phyloP scores from a whole-genome alignment of 768 basidiomycete genomes.

The Mycena polygramma region DNA sequence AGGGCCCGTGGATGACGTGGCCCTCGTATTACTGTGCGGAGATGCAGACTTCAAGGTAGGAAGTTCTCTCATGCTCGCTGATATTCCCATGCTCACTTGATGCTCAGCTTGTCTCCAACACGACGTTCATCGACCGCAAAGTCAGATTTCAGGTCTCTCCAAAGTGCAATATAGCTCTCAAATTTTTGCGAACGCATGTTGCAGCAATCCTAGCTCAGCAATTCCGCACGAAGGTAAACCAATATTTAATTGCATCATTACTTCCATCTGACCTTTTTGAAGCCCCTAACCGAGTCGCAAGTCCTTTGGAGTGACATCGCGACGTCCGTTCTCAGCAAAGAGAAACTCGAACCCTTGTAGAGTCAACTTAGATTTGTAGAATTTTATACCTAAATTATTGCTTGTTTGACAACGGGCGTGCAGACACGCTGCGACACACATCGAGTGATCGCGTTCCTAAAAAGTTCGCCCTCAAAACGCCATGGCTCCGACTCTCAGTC shows the following conservation, averaged over 20 bases:
- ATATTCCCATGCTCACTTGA: constrained; percentile 4
- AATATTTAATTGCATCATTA: background rate
- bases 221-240: constrained; percentile 63
- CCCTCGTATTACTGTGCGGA: constrained; percentile 87
- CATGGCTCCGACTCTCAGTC: constrained; percentile 68
- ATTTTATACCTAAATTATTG: constrained; percentile 2
- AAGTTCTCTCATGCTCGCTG: background rate
- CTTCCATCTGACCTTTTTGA: background rate
- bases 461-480: constrained; percentile 23
- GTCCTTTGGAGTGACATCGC: constrained; percentile 81
- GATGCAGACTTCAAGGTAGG: constrained; percentile 87
- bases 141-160: constrained; percentile 78
- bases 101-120: constrained; percentile 75
- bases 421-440: background rate
- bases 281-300: constrained; percentile 70
- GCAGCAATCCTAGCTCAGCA: constrained; percentile 70
- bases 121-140: constrained; percentile 87
- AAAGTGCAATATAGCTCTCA: constrained; percentile 84
- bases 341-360: constrained; percentile 48
- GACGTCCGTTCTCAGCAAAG: constrained; percentile 69
- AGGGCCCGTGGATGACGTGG: constrained; percentile 86
- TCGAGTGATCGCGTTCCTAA: constrained; percentile 19
- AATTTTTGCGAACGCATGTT: constrained; percentile 79
- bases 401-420: constrained; percentile 4
- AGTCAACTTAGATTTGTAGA: constrained; percentile 26